Percentiles rank a stretch among this genome's conserved stretches.
Conservation (phyloP, 106 monocot genomes). For the Apostasia ramifera region DNA sequence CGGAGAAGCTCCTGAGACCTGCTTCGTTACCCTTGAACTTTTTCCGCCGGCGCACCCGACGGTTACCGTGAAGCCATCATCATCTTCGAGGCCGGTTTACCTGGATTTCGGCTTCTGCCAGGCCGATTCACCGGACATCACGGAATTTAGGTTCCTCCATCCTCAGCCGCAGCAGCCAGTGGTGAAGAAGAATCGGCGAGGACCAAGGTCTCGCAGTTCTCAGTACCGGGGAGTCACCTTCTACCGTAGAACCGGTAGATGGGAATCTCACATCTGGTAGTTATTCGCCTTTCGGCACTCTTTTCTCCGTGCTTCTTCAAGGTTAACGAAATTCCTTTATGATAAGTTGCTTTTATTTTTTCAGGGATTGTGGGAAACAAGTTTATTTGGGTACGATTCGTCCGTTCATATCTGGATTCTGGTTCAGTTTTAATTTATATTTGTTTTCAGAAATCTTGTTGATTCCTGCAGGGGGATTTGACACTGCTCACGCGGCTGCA, state of each 20-base stretch:
- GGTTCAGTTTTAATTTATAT: constrained; percentile 1
- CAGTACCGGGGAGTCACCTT: constrained; percentile 86
- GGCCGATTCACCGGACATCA: not conserved
- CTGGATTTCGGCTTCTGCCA: constrained; percentile 31
- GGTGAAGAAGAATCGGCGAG: constrained; percentile 78
- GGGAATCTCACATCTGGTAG: constrained; percentile 91
- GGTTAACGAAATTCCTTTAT: not conserved
- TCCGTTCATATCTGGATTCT: not conserved
- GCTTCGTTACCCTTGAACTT: constrained; percentile 28
- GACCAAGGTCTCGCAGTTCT: constrained; percentile 77
- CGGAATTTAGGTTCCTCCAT: constrained; percentile 12
- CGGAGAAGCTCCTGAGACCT: not conserved
- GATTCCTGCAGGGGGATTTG: constrained; percentile 49
- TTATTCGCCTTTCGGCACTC: not conserved
- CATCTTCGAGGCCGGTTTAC: constrained; percentile 14
- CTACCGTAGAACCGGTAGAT: constrained; percentile 77
- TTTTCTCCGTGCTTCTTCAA: constrained; percentile 3
- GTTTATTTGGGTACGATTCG: constrained; percentile 64
- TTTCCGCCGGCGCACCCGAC: constrained; percentile 6
- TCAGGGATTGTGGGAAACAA: constrained; percentile 90
- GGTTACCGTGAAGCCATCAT: not conserved
- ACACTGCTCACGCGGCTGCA: constrained; percentile 65
- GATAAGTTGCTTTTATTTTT: constrained; percentile 2
- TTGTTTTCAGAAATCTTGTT: not conserved
- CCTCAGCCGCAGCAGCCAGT: constrained; percentile 25